Base-by-base conservation (phyloP, 2,329 filamentous ascomycete genomes). In the Hymenoscyphus fraxineus region DNA sequence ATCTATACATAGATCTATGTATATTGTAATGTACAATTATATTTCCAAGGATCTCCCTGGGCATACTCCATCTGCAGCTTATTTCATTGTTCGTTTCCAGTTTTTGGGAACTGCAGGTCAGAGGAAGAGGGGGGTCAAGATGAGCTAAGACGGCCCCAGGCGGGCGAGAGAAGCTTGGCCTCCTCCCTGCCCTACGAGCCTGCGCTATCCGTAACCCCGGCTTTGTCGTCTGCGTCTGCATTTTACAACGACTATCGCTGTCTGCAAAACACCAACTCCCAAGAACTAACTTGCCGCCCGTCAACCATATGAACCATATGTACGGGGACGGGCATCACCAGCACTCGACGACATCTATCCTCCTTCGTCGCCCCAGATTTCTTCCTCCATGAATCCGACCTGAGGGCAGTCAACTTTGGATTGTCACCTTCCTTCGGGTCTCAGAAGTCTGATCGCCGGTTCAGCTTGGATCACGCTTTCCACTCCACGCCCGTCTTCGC, bases 221-320 rank as follows among this genome's bases (percentile, higher is more conserved):
- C 47, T 19, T 22, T 19, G 19, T 54, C 19, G n/a, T 19, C 19
- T 54, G 47, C 47, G 13, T 54, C 2, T 27, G 27, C 27, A 27
- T 54, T 54, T 54, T 54, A 54, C 47, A 54, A 54, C 47, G 44
- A 51, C 44, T n/a, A 51, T 19, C n/a, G 47, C 47, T 54, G 10
- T 54, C 47, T 54, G n/a, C 19, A 51, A 51, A 22, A 51, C 44
- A 51, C 22, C 44, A n/a, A 22, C 22, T 9, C 7, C 22, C 22
- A n/a, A n/a, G 2, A 51, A 19, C 12, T n/a, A 51, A 51, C n/a
- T 51, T 51, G 27, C 27, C 27, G 2, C 35, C 4, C 35, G 9
- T 35, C 35, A 35, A 35, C 35, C 35, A 6, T 10, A 35, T 35
- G 6, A 35, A 54, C 47, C 47, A 27, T 54, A 54, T 54, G 47